Percentiles rank a stretch among this genome's conserved stretches.
Conservation (phyloP, 2,329 filamentous ascomycete genomes). For the Pyrenophora graminea region DNA sequence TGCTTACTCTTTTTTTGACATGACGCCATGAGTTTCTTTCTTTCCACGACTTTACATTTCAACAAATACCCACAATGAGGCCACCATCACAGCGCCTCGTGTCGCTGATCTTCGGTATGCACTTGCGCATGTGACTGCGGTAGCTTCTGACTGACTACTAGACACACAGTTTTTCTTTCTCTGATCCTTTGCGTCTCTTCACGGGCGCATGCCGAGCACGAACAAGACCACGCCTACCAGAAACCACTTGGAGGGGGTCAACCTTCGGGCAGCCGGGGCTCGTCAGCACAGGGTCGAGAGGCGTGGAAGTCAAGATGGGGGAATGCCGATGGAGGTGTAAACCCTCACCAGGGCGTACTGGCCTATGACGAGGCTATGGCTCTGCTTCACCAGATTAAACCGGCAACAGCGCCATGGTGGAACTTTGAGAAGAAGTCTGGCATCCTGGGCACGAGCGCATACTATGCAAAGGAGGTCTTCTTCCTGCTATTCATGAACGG, state of each 20-base stretch:
- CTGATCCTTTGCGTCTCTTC: slow-evolving; percentile 34
- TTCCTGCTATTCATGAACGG: slow-evolving; percentile 68
- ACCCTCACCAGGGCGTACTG: slow-evolving; percentile 24
- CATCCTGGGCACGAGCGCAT: slow-evolving; percentile 59
- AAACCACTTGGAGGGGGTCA: slow-evolving; percentile 26
- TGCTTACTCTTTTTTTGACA: slow-evolving; percentile 19
- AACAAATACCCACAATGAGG: slow-evolving; percentile 37
- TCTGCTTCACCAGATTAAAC: slow-evolving; percentile 49
- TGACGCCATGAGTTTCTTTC: slow-evolving; percentile 40
- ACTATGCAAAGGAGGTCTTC: slow-evolving; percentile 67
- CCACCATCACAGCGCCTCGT: slow-evolving; percentile 42
- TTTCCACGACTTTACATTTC: slow-evolving; percentile 16
- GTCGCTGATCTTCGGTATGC: slow-evolving; percentile 44
- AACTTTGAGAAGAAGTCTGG: slow-evolving; percentile 59
- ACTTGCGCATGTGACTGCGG: slow-evolving; percentile 5
- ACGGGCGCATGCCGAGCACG: slow-evolving; percentile 24
- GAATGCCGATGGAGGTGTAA: slow-evolving; percentile 15
- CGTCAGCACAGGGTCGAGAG: slow-evolving; percentile 4
- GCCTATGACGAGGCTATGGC: slow-evolving; percentile 47
- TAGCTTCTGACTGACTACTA: slow-evolving; percentile 27
- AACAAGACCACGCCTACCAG: slow-evolving; percentile 29
- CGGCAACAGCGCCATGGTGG: slow-evolving; percentile 47
- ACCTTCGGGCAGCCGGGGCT: slow-evolving; percentile 9
- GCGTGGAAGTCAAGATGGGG: slow-evolving; percentile 31
- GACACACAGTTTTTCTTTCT: slow-evolving; percentile 36